Evolutionary conservation across 1,139 yeast species (phyloP).

Genomic region (Pichia sp.): DNA sequence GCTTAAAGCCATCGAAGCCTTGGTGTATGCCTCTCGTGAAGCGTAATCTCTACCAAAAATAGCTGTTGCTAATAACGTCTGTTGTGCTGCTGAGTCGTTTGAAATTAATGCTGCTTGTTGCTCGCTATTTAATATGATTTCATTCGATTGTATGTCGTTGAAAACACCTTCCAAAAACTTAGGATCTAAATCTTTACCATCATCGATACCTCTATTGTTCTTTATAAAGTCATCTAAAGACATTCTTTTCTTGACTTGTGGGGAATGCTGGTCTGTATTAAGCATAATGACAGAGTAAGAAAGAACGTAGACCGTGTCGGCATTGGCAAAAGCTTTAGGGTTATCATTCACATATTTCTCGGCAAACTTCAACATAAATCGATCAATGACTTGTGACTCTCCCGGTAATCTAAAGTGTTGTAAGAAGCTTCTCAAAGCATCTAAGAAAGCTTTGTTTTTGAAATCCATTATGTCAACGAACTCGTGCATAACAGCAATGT

Average conservation of each 20-base stretch:
- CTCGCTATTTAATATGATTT: conserved; percentile 86
- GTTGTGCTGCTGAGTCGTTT: conserved; percentile 38
- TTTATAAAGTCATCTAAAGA: conserved; percentile 77
- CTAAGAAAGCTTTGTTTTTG: conserved; percentile 64
- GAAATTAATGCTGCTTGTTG: conserved; percentile 88
- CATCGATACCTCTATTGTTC: conserved; percentile 92
- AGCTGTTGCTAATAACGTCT: conserved; percentile 47
- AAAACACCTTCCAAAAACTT: conserved; percentile 67
- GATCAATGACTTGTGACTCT: conserved; percentile 95
- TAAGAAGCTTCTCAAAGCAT: conserved; percentile 76
- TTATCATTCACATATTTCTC: conserved; percentile 86
- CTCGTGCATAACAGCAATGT: conserved; percentile 84
- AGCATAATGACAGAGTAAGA: conserved; percentile 91
- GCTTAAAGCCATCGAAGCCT: conserved; percentile 89
- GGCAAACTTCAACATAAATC: conserved; percentile 95
- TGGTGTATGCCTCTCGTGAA: conserved; percentile 76
- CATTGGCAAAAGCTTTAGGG: conserved; percentile 79
- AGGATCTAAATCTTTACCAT: conserved; percentile 76
- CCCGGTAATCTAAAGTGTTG: conserved; percentile 95
- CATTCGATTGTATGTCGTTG: conserved; percentile 73
- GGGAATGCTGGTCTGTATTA: conserved; percentile 91
- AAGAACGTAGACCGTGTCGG: conserved; percentile 89
- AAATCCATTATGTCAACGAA: conserved; percentile 90
- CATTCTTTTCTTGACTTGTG: conserved; percentile 84
- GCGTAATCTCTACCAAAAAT: conserved; percentile 74